phyloP scores from a whole-genome alignment of 305 asterid species.

The Fraxinus sp. region DNA sequence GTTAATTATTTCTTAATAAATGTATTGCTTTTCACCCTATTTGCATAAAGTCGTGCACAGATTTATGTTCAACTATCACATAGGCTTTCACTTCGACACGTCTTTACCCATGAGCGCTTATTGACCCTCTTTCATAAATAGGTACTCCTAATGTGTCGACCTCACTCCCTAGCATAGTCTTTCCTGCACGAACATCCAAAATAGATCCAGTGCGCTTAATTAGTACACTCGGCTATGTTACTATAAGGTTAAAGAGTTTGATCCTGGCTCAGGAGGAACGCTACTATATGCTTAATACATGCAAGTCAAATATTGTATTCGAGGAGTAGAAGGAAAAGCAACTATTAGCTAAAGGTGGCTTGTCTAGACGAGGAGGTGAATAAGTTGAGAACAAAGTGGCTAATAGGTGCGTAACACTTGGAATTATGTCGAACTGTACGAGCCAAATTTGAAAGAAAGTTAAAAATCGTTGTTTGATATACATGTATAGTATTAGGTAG shows the following conservation, averaged over 20 bases:
- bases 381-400: neutral
- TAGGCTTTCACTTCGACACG: neutral
- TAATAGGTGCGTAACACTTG: neutral
- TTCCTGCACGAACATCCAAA: neutral
- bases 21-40: neutral
- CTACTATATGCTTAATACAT: neutral
- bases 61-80: neutral
- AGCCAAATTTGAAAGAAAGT: neutral
- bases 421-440: neutral
- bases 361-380: neutral
- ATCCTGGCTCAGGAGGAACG: too few species aligned
- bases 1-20: too few species aligned
- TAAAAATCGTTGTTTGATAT: neutral
- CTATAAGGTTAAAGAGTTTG: neutral
- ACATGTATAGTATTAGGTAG: neutral
- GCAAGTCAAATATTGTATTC: neutral
- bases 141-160: neutral
- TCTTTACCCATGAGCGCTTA: neutral
- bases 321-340: neutral
- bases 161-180: neutral
- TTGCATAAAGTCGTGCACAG: neutral
- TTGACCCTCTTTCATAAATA: neutral
- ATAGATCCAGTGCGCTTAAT: neutral
- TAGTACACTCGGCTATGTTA: neutral
- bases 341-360: neutral